These are phyloP conservation scores for Ustilago tritici DNA, from an alignment of 1,284 basidiomycete species.

Conservation along the genomic window DNA sequence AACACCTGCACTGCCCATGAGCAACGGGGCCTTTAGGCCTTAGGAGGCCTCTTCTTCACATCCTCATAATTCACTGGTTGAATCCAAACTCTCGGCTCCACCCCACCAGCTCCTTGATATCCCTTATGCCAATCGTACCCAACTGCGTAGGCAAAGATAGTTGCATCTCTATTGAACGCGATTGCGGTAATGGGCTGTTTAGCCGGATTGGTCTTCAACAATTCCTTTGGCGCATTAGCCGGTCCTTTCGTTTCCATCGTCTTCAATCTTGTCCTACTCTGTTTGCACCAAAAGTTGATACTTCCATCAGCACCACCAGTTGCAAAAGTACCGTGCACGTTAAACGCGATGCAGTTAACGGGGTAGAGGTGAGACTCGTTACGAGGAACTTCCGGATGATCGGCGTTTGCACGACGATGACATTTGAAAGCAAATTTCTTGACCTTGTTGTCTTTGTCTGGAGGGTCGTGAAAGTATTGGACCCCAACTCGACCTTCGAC, in stretches of 20 bases:
- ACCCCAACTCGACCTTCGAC: conserved; percentile 96
- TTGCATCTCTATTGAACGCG: conserved; percentile 63
- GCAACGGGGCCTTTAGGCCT: conserved; percentile 28
- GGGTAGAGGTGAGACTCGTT: conserved; percentile 78
- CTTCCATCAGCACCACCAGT: conserved; percentile 80
- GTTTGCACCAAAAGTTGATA: conserved; percentile 79
- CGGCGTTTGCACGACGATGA: conserved; percentile 81
- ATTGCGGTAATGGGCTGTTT: conserved; percentile 65
- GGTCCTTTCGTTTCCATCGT: conserved; percentile 70
- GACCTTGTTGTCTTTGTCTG: conserved; percentile 59
- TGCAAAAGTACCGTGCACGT: conserved; percentile 91
- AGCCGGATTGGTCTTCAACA: conserved; percentile 62
- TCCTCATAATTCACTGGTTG: conserved; percentile 64
- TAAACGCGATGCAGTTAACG: conserved; percentile 92
- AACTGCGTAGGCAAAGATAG: conserved; percentile 67
- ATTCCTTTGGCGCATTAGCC: conserved; percentile 58
- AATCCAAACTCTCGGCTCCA: conserved; percentile 60
- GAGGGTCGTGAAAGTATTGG: conserved; percentile 76
- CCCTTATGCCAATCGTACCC: conserved; percentile 69
- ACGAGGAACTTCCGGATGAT: conserved; percentile 72
- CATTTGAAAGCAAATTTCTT: conserved; percentile 96
- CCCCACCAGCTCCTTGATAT: conserved; percentile 54
- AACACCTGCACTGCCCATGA: neutral
- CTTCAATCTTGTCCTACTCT: conserved; percentile 87
- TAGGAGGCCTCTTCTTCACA: conserved; percentile 62